Evolutionary conservation across 306 rosid genomes (phyloP), one percentile per base, ranked within the genome.

Genomic region (Vigna angularis): DNA sequence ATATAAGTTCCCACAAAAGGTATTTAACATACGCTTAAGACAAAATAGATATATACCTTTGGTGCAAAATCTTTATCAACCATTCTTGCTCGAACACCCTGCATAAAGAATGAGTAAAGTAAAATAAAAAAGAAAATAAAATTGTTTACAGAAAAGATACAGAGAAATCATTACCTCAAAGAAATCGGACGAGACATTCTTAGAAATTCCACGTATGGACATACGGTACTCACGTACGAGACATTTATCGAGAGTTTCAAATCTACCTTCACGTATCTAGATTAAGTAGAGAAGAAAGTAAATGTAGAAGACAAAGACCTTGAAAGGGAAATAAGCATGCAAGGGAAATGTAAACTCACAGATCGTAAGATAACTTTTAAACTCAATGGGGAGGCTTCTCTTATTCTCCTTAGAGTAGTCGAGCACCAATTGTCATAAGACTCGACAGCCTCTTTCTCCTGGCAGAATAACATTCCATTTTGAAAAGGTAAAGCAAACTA

Each of bases 191-290:
- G 98, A 93, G 48, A 90, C 84, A 24, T 30, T 83, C 81, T 79
- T 86, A 48, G 91, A 87, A 85, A 88, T 86, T 79, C 79, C 85
- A 9, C 85, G 85, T 16, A 88, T 83, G 64, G 98, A 93, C 57
- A 79, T 73, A 34, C 96, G 94, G 77, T 88, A 93, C 76, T 96
- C 99, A 6, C 96, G 97, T 28, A 74, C 92, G 77, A 91, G 97
- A 81, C 99, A 96, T 50, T 91, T 89, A 83, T 87, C 89, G 50
- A 95, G 97, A 75, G 93, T 84, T 89, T 91, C 88, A 83, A 91
- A 93, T 87, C 99, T 88, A 74, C 98, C 97, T 82, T 96, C 97
- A 4, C 99, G 96, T 63, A 93, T 96, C 99, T 96, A 69, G 72
- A 74, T 72, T 82, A 72, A 52, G 51, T 1, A 73, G 50, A 62